phyloP scores from a whole-genome alignment of 371 early-diverging fungal species.

The Quaeritorhiza haematococci region DNA sequence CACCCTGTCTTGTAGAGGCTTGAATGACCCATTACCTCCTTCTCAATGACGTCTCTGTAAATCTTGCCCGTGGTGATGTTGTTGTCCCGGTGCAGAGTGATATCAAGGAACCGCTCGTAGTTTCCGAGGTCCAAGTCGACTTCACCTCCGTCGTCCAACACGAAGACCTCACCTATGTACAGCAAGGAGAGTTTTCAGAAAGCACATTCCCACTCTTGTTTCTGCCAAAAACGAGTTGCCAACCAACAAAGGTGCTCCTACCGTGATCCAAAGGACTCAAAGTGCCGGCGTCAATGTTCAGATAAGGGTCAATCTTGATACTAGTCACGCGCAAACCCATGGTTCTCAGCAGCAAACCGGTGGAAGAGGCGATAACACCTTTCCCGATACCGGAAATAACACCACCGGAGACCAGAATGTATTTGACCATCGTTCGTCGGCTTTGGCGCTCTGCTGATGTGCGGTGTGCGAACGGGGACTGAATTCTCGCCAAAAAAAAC shows the following conservation, averaged over 20 bases:
- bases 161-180: slow-evolving; percentile 91
- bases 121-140: slow-evolving; percentile 99
- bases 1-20: neutral
- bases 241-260: slow-evolving; percentile 29
- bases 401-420: slow-evolving; percentile 97
- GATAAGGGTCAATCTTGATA: slow-evolving; percentile 99
- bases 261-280: slow-evolving; percentile 97
- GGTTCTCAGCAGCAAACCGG: slow-evolving; percentile 93
- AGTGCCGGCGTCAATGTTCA: slow-evolving; percentile 99
- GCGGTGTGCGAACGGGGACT: too few species aligned
- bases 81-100: slow-evolving; percentile 91
- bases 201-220: neutral
- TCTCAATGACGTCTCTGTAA: slow-evolving; percentile 92
- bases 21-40: slow-evolving; percentile 43
- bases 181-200: slow-evolving; percentile 1
- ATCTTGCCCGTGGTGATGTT: slow-evolving; percentile 99
- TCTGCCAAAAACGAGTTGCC: neutral
- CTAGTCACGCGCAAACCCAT: slow-evolving; percentile 92
- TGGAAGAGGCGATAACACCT: slow-evolving; percentile 97
- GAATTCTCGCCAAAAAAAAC: too few species aligned
- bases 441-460: too few species aligned
- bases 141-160: slow-evolving; percentile 98
- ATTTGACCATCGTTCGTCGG: slow-evolving; percentile 64
- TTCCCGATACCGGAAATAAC: slow-evolving; percentile 99
- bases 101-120: slow-evolving; percentile 97